Evolutionary conservation across 257 asterid genomes (phyloP), one percentile per base, ranked within the genome.

Genomic region (Ajuga chamaepitys): DNA sequence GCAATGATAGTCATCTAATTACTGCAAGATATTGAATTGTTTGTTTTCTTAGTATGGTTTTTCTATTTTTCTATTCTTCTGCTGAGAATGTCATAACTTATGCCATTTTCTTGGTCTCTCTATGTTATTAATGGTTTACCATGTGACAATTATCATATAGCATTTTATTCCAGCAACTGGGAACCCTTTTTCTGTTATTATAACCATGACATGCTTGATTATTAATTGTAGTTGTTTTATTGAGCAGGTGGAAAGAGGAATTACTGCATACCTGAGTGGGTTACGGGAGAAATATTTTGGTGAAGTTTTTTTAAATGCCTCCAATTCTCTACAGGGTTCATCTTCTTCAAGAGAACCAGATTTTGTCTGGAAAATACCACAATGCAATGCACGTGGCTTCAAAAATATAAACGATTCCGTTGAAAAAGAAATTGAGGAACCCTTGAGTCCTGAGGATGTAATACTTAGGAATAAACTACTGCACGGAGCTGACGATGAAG

Each of bases 271-370:
- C 81, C 72, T 93, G 70, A 93, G 99, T 80, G 99, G 99, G 46
- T 70, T 87, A 32, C 85, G 99, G 58, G 99, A 93, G 86, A 89
- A 93, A 76, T 81, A 89, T 74, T 93, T 86, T 72, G 99, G 99
- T 34, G 97, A 89, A 86, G 65, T 93, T 59, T 89, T 93, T 72
- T 77, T 83, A 73, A 89, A 89, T 79, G 99, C 95, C 53, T 80
- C 95, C 52, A 68, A 79, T 72, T 76, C 82, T 68, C 66, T 93
- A 68, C 78, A 84, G 73, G 86, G 86, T 71, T 78, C 90, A 56
- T 66, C 75, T 13, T 68, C 72, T 7, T 70, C 81, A 34, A 77
- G 58, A 62, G 73, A 70, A 41, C 67, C 79, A 28, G 82, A 82
- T 73, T 81, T 72, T 45, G 57, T 75, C 70, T 70, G 67, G 74